These are phyloP conservation scores for Allium sativum DNA, from an alignment of 106 monocot genomes.

Conservation along the genomic window DNA sequence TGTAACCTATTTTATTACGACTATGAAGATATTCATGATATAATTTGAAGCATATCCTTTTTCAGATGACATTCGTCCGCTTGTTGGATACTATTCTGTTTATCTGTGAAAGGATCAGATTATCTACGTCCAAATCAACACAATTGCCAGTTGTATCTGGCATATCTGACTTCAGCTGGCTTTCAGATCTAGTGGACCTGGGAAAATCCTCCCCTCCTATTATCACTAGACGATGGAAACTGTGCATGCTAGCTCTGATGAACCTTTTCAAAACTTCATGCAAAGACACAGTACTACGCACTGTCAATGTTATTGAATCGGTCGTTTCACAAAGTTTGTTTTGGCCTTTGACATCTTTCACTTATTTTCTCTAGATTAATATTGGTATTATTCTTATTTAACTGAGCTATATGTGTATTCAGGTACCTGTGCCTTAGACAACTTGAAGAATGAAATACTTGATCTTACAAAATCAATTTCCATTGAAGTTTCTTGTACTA, in stretches of 20 bases:
- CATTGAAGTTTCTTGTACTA: conserved; percentile 9
- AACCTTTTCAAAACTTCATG: conserved; percentile 39
- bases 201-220: conserved; percentile 73
- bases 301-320: conserved; percentile 35
- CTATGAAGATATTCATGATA: not conserved
- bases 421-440: conserved; percentile 50
- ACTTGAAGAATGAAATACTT: conserved; percentile 36
- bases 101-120: conserved; percentile 47
- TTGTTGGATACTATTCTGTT: conserved; percentile 67
- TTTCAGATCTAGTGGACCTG: conserved; percentile 66
- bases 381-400: conserved; percentile 9
- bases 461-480: conserved; percentile 33
- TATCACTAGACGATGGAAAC: conserved; percentile 76
- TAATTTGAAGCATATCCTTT: conserved; percentile 5
- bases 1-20: not conserved
- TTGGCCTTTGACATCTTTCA: conserved; percentile 4
- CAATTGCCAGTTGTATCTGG: not conserved
- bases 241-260: conserved; percentile 43
- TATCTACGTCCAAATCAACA: conserved; percentile 7
- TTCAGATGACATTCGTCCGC: conserved; percentile 88
- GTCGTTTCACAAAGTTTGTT: conserved; percentile 43
- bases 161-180: conserved; percentile 51
- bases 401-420: conserved; percentile 14
- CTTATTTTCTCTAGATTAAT: not conserved
- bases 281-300: conserved; percentile 8